Conservation (phyloP, 2,329 filamentous ascomycete genomes). For the Tolypocladium nubicola region DNA sequence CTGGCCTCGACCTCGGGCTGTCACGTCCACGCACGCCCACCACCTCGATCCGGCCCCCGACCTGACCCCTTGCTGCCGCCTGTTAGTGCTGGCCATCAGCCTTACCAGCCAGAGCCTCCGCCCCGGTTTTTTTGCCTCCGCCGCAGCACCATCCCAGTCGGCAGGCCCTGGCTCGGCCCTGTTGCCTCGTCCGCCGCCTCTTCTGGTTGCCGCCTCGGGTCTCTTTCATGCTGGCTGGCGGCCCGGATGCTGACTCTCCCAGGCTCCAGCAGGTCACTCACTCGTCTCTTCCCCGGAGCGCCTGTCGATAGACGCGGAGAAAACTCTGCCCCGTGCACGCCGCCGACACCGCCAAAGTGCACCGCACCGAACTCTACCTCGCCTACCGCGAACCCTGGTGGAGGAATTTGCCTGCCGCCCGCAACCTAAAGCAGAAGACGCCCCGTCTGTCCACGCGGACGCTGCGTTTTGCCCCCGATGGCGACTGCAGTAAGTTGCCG, state of each 20-base stretch:
- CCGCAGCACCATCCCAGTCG: neutral
- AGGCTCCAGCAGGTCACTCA: neutral
- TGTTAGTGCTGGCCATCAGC: neutral
- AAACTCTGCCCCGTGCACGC: neutral
- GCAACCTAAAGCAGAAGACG: neutral
- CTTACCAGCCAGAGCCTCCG: neutral
- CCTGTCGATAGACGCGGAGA: neutral
- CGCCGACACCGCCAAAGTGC: neutral
- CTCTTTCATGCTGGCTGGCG: neutral
- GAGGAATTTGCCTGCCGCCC: neutral
- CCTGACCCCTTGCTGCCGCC: neutral
- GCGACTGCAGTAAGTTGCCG: constrained; percentile 24
- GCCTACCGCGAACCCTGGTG: neutral
- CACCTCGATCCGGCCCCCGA: neutral
- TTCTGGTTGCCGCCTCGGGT: neutral
- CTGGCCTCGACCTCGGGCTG: neutral
- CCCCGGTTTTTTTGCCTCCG: neutral
- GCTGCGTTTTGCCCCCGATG: constrained; percentile 13
- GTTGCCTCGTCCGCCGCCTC: neutral
- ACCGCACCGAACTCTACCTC: neutral
- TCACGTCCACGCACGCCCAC: neutral
- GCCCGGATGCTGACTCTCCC: neutral
- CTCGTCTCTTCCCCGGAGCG: neutral
- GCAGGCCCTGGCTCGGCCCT: neutral
- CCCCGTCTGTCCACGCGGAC: neutral